These are phyloP conservation scores for Amborella trichopoda DNA, from an alignment of 164 flowering plant species.

Conservation along the genomic window DNA sequence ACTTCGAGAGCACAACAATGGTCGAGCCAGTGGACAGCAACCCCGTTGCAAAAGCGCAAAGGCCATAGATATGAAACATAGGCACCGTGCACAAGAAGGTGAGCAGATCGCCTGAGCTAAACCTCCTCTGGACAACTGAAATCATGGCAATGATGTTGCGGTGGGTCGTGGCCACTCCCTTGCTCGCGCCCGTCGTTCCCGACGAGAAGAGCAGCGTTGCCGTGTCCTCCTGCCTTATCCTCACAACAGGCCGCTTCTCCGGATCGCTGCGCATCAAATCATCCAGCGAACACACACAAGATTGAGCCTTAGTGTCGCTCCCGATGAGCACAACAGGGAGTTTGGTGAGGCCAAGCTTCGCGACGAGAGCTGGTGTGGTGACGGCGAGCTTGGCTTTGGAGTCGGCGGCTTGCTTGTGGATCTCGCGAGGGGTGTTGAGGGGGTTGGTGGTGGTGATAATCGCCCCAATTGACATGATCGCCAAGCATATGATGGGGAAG, in stretches of 20 bases:
- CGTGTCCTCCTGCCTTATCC: constrained; percentile 58
- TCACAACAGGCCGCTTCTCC: constrained; percentile 27
- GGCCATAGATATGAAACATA: constrained; percentile 90
- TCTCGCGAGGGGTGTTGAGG: constrained; percentile 66
- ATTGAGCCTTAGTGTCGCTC: too few species aligned
- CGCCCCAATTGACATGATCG: constrained; percentile 82
- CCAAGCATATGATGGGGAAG: constrained; percentile 68
- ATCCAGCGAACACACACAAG: too few species aligned
- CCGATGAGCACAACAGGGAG: constrained; percentile 50
- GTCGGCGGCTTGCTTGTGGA: constrained; percentile 58
- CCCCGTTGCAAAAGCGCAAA: constrained; percentile 46
- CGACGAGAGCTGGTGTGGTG: constrained; percentile 36
- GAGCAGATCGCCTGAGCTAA: constrained; percentile 17
- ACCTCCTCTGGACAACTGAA: constrained; percentile 14
- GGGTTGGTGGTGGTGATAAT: constrained; percentile 87
- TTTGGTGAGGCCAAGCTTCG: constrained; percentile 42
- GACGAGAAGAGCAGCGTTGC: constrained; percentile 86
- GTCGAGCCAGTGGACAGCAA: constrained; percentile 44
- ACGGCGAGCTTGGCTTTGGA: constrained; percentile 73
- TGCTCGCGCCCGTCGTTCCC: constrained; percentile 87
- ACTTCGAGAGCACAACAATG: constrained; percentile 38
- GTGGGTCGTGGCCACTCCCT: constrained; percentile 77
- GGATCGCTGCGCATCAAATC: constrained; percentile 12
- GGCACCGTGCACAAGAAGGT: constrained; percentile 73
- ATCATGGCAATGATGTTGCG: constrained; percentile 65